These are phyloP conservation scores for Penicillium crustosum DNA, from an alignment of 2,329 filamentous ascomycete genomes.

Conservation along the genomic window DNA sequence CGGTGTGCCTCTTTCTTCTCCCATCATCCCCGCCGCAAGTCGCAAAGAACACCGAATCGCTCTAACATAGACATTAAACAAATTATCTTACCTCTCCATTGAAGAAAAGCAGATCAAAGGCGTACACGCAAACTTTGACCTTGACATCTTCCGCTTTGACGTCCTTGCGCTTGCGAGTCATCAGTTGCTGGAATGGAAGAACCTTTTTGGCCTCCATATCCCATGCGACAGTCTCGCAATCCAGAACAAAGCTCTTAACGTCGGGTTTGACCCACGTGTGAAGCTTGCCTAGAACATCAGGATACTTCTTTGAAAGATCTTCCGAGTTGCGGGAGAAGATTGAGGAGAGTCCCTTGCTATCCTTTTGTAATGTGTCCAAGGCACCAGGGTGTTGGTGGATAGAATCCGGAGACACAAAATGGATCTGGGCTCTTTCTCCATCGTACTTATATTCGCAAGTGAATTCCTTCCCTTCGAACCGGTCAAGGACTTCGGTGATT, in stretches of 20 bases:
- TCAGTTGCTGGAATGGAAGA: slow-evolving; percentile 92
- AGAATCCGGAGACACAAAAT: slow-evolving; percentile 85
- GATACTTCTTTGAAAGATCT: slow-evolving; percentile 95
- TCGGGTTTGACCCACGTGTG: slow-evolving; percentile 84
- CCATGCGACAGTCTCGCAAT: slow-evolving; percentile 98
- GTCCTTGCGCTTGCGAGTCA: slow-evolving; percentile 97
- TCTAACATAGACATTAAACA: too few species aligned
- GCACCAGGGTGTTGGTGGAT: slow-evolving; percentile 66
- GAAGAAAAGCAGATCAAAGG: slow-evolving; percentile 89
- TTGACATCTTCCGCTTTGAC: slow-evolving; percentile 94
- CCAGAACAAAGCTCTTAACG: slow-evolving; percentile 94
- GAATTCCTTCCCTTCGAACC: slow-evolving; percentile 92
- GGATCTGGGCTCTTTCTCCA: slow-evolving; percentile 96
- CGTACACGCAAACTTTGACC: slow-evolving; percentile 95
- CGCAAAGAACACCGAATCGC: background rate
- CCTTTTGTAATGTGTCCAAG: slow-evolving; percentile 63
- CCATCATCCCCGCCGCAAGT: background rate
- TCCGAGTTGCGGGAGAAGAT: slow-evolving; percentile 98
- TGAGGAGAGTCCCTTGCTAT: slow-evolving; percentile 71
- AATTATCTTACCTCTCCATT: slow-evolving; percentile 68
- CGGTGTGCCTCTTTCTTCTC: background rate
- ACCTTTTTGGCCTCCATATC: slow-evolving; percentile 94
- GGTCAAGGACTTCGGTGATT: slow-evolving; percentile 94
- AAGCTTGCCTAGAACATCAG: slow-evolving; percentile 87
- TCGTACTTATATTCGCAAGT: slow-evolving; percentile 99